Conservation (phyloP, 345 rosid genomes). For the Cardamine occulta region DNA sequence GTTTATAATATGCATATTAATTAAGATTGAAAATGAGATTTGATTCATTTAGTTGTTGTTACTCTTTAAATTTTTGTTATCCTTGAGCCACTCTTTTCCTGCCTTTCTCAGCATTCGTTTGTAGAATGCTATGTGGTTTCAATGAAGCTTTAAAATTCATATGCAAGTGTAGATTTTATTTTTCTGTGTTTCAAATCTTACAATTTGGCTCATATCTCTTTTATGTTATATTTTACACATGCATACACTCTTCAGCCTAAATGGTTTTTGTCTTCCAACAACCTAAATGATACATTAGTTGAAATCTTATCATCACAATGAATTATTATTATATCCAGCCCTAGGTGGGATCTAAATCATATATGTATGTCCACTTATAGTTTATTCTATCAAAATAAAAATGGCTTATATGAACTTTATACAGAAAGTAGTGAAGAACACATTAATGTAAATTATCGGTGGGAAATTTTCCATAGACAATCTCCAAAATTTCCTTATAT, state of each 20-base stretch:
- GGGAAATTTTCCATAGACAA: background rate
- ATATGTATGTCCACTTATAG: conserved; percentile 17
- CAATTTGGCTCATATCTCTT: background rate
- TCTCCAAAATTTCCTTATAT: too few species aligned
- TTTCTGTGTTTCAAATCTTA: background rate
- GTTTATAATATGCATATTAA: conserved; percentile 2
- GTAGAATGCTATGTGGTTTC: background rate
- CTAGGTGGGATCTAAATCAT: conserved; percentile 25
- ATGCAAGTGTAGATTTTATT: background rate
- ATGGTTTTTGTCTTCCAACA: too few species aligned
- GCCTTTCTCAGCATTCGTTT: background rate
- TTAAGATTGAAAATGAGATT: background rate
- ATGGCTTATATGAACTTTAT: background rate
- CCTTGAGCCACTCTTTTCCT: background rate
- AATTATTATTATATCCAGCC: background rate
- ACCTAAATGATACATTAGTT: conserved; percentile 1
- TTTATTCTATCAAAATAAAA: background rate
- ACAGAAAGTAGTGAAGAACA: conserved; percentile 18
- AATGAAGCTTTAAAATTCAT: background rate
- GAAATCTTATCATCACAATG: background rate
- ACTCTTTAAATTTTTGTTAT: background rate
- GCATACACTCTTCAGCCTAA: background rate
- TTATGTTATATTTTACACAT: conserved; percentile 1
- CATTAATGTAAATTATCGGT: conserved; percentile 23
- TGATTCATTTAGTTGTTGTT: background rate